Base-by-base conservation (phyloP, 2,329 filamentous ascomycete genomes). In the Madurella mycetomatis region DNA sequence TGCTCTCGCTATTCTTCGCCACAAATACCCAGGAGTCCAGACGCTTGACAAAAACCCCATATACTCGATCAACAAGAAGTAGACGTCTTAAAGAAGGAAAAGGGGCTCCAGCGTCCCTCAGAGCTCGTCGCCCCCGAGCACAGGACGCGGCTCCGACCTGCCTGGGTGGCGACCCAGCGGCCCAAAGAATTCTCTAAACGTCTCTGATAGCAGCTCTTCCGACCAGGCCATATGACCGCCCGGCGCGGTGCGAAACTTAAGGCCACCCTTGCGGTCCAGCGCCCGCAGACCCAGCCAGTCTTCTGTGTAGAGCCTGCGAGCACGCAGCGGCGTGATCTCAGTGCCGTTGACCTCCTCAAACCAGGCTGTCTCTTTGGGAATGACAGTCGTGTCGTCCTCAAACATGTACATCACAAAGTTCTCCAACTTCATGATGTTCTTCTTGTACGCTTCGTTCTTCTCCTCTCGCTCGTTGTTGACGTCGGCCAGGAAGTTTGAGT, bases 351-450 rank as follows among this genome's bases (percentile, higher is more conserved):
- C 86, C 69, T 97, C 91, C 40, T 85, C 83, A 69, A 97, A 99
- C 88, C 91, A 96, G 5, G 86, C 80, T 41, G 85, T 89, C 78
- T 96, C 88, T 77, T 92, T 95, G 41, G 94, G 94, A 47, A 96
- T 82, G 32, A 92, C 90, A 25, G 88, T 90, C 37, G 77, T 83
- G 72, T 99, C 94, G 12, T 95, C 84, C 59, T 85, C 85, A 67
- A 97, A 99, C 71, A 95, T 75, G 69, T 88, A 91, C 87, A 97
- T 88, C 59, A 88, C 90, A 60, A 97, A 87, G 63, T 86, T 87
- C 65, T 88, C 82, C 67, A 99, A 69, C 34, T 66, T 71, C 8
- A 78, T 79, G 46, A 99, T 62, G 66, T 92, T 88, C 63, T 80
- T 71, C 67, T 80, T 84, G 70, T 97, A 99, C 12, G 73, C 78